Base-by-base conservation (phyloP, 371 early-diverging fungal species). In the Mortierella polycephala region DNA sequence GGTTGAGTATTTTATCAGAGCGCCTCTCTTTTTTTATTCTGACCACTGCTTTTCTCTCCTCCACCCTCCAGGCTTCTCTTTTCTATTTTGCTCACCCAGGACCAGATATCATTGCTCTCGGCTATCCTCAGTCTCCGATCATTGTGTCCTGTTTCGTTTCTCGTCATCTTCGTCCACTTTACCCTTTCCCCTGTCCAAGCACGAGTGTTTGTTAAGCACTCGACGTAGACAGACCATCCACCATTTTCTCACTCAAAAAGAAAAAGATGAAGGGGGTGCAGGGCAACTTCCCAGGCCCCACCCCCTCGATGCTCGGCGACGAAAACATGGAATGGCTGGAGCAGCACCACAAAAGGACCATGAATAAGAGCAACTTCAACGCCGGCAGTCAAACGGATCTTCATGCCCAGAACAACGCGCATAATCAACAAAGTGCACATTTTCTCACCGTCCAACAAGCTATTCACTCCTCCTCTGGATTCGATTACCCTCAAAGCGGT, bases 401-500 rank as follows among this genome's bases (percentile, higher is more conserved):
- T 37, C 16, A 39, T 47, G 21, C 7, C 42, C 41, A 52, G 50
- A 49, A 40, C 64, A 58, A 49, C 50, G 20, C 5, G 40, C 37
- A 57, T 53, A 51, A 52, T 56, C 40, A 18, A 23, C 23, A 51
- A 14, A 45, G 40, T 60, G 20, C 21, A 39, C 51, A 56, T 50
- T 63, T 47, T 68, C 73, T 53, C 77, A 68, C 54, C 57, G 60
- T 13, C 74, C 52, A 57, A 40, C 51, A 55, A 51, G 63, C 42
- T 14, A 56, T 62, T 30, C 30, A 30, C 57, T 60, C 57, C 7
- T 45, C 68, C 20, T 60, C 65, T 30, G 60, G 55, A 21, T 45
- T 69, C n/a, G 76, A 76, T 5, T 76, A 67, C 54, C 68, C 76
- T 14, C 40, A 53, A 45, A 76, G 71, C 41, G 71, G 71, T 12